These are phyloP conservation scores for Termitomyces sp. DNA, from an alignment of 768 basidiomycete genomes.

Conservation along the genomic window DNA sequence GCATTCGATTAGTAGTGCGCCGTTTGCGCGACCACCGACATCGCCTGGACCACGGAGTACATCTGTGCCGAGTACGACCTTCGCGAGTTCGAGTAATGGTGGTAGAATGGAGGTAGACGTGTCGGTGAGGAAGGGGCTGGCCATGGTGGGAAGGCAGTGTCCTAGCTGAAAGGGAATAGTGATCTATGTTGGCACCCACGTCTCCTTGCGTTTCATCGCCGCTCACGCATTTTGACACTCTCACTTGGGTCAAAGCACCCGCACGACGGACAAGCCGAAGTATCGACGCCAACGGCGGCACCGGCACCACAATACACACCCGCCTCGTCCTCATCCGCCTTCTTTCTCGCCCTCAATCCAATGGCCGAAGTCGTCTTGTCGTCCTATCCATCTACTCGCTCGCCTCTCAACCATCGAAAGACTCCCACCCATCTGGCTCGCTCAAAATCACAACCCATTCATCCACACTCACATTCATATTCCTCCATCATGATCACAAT, in stretches of 20 bases:
- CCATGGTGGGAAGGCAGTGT: conserved; percentile 46
- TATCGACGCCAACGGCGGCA: conserved; percentile 28
- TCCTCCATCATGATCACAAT: too few species aligned
- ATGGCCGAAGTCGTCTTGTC: conserved; percentile 36
- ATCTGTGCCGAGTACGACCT: conserved; percentile 17
- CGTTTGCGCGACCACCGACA: conserved; percentile 77
- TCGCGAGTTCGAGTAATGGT: conserved; percentile 4
- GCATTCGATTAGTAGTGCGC: conserved; percentile 83
- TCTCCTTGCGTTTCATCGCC: conserved; percentile 38
- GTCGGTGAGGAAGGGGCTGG: conserved; percentile 47
- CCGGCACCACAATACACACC: too few species aligned
- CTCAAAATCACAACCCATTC: too few species aligned
- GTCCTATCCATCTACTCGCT: conserved; percentile 34
- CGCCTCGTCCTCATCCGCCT: conserved; percentile 43
- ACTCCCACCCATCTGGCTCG: conserved; percentile 33
- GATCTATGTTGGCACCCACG: conserved; percentile 29
- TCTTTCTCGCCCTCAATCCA: conserved; percentile 45
- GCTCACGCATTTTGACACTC: conserved; percentile 47
- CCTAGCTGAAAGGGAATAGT: not conserved
- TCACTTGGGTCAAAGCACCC: conserved; percentile 64
- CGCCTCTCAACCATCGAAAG: conserved; percentile 34
- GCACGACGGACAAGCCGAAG: conserved; percentile 50
- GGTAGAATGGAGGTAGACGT: conserved; percentile 18
- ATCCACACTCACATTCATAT: too few species aligned
- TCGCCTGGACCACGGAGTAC: conserved; percentile 56